A percentile compares a stretch with the other conserved stretches of the same genome.
These are phyloP conservation scores for Penicillium sp. DNA, from an alignment of 2,329 filamentous ascomycete genomes.

Conservation along the genomic window DNA sequence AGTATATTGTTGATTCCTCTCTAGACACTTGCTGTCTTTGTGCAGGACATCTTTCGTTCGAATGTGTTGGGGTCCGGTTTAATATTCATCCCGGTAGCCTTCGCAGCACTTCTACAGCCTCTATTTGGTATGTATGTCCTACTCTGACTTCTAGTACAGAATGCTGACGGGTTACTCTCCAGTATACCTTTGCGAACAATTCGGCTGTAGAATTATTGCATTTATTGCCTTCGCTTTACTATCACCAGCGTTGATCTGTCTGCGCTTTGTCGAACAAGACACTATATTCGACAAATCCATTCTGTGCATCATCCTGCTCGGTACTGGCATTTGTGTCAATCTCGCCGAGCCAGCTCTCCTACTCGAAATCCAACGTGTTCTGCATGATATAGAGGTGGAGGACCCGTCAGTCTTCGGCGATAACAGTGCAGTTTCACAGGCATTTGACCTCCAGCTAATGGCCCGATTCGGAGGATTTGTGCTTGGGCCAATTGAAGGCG, in stretches of 20 bases:
- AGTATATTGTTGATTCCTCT: conserved; percentile 9
- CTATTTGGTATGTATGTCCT: conserved; percentile 40
- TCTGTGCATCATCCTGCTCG: conserved; percentile 60
- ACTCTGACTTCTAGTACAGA: no score
- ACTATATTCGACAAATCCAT: conserved; percentile 62
- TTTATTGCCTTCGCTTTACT: conserved; percentile 54
- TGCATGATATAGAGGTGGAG: conserved; percentile 59
- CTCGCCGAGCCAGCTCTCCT: conserved; percentile 64
- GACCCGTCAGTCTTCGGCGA: conserved; percentile 65
- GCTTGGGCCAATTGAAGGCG: conserved; percentile 58
- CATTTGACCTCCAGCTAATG: conserved; percentile 63
- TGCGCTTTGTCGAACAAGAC: conserved; percentile 61
- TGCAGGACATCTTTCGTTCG: conserved; percentile 55
- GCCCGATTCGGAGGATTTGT: conserved; percentile 59
- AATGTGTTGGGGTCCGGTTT: conserved; percentile 56
- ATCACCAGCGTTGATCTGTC: conserved; percentile 60
- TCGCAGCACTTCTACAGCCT: conserved; percentile 62
- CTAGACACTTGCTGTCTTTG: conserved; percentile 51
- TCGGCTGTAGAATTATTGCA: conserved; percentile 62
- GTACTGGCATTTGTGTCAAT: conserved; percentile 59
- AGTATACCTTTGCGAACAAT: conserved; percentile 53
- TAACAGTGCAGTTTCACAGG: conserved; percentile 57
- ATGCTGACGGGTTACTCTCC: conserved; percentile 22
- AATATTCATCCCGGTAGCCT: conserved; percentile 57
- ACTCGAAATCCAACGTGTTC: conserved; percentile 62